These are phyloP conservation scores for Alternaria brassicae DNA, from an alignment of 2,329 filamentous ascomycete genomes.

Conservation along the genomic window DNA sequence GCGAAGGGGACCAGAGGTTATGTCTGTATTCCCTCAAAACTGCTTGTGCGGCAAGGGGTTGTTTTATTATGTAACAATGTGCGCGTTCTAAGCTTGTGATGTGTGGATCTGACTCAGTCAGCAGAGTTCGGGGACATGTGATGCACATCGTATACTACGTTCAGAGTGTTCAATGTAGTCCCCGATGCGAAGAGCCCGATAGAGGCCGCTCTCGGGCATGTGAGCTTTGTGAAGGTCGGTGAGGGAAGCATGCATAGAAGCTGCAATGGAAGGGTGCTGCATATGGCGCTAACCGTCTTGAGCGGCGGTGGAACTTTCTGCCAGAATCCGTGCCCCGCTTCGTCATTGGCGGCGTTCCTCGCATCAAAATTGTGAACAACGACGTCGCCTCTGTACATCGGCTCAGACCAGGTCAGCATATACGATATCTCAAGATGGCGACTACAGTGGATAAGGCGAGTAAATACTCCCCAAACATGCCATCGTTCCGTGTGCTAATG, in stretches of 20 bases:
- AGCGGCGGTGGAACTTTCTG: conserved; percentile 23
- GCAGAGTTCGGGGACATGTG: conserved; percentile 15
- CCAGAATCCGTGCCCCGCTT: conserved; percentile 29
- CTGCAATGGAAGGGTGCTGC: conserved; percentile 10
- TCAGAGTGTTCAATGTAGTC: conserved; percentile 8
- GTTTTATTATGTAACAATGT: conserved; percentile 42
- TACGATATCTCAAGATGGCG: conserved; percentile 72
- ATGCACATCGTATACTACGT: conserved; percentile 11
- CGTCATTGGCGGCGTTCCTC: conserved; percentile 34
- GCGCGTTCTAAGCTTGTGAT: conserved; percentile 25
- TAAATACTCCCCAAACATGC: conserved; percentile 31
- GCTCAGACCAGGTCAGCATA: conserved; percentile 9
- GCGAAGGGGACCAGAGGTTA: conserved; percentile 16
- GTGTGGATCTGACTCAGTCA: conserved; percentile 27
- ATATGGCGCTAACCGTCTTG: conserved; percentile 1
- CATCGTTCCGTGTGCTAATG: conserved; percentile 36
- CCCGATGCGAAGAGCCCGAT: conserved; percentile 6
- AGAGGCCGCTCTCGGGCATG: conserved; percentile 37
- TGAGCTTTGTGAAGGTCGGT: conserved; percentile 20
- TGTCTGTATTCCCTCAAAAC: not conserved
- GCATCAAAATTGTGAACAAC: conserved; percentile 43
- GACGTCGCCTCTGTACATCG: conserved; percentile 13
- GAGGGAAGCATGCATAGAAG: conserved; percentile 16
- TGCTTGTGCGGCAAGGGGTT: conserved; percentile 15
- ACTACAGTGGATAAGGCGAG: conserved; percentile 95